Conservation (phyloP, 805 yeast genomes). For the Kodamaea lidongshanica region DNA sequence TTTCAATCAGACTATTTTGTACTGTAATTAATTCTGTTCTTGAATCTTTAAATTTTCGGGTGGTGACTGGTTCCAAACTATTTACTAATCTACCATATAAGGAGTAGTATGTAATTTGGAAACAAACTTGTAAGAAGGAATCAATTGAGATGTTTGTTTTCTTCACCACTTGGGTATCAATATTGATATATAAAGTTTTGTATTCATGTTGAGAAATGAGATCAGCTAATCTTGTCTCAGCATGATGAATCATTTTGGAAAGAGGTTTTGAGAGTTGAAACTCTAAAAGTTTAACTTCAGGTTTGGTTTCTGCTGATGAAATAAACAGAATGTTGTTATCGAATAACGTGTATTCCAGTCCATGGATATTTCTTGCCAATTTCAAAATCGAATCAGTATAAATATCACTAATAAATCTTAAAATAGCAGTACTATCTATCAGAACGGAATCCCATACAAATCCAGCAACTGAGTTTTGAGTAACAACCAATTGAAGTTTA, state of each 20-base stretch:
- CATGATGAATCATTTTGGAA: constrained; percentile 43
- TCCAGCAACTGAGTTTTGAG: constrained; percentile 53
- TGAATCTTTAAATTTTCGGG: constrained; percentile 60
- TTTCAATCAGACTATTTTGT: constrained; percentile 47
- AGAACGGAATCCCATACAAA: constrained; percentile 54
- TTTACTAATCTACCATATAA: constrained; percentile 46
- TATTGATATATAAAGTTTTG: constrained; percentile 34
- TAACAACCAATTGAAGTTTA: constrained; percentile 48
- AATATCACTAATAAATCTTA: constrained; percentile 51
- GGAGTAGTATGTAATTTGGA: constrained; percentile 51
- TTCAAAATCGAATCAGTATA: constrained; percentile 53
- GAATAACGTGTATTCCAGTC: constrained; percentile 50
- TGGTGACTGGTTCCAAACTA: constrained; percentile 56
- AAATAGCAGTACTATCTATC: constrained; percentile 54
- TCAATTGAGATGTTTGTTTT: constrained; percentile 43
- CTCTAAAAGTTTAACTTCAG: constrained; percentile 24
- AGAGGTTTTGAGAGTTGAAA: constrained; percentile 43
- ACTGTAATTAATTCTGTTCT: constrained; percentile 66
- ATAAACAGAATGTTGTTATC: constrained; percentile 31
- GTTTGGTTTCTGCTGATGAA: constrained; percentile 35
- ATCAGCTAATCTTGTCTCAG: constrained; percentile 55
- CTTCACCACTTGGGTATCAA: constrained; percentile 30
- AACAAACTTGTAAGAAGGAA: constrained; percentile 45
- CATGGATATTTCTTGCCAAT: constrained; percentile 53
- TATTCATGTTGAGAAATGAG: constrained; percentile 54